Percentiles rank a stretch among this genome's conserved stretches.
These are phyloP conservation scores for barrel medic (Medicago truncatula) DNA, from an alignment of 306 rosid genomes.

Conservation along the genomic window DNA sequence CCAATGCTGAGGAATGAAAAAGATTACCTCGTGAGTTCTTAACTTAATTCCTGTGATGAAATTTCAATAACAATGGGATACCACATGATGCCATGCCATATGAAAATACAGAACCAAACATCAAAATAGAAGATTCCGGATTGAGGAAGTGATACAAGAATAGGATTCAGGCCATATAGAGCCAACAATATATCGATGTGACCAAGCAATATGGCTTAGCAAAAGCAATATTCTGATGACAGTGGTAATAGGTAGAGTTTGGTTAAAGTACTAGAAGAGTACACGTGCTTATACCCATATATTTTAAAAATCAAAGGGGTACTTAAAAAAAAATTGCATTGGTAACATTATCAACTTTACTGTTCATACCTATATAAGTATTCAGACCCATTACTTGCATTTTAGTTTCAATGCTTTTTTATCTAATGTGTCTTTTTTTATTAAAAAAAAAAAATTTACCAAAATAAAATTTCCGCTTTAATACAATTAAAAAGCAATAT, in stretches of 20 bases:
- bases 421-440: background rate
- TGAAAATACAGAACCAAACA: conserved; percentile 31
- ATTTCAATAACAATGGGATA: conserved; percentile 17
- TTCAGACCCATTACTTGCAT: conserved; percentile 12
- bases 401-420: background rate
- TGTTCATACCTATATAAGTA: background rate
- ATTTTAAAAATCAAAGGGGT: background rate
- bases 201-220: conserved; percentile 7
- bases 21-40: conserved; percentile 31
- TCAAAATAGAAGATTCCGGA: conserved; percentile 42
- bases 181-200: conserved; percentile 9
- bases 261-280: background rate
- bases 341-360: background rate
- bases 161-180: conserved; percentile 22
- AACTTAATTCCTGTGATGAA: conserved; percentile 37
- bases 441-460: background rate
- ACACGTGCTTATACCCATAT: background rate
- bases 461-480: background rate
- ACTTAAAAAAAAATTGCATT: background rate
- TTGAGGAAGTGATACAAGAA: conserved; percentile 31
- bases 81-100: conserved; percentile 27
- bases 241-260: background rate
- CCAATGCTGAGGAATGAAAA: conserved; percentile 80
- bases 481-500: background rate
- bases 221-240: conserved; percentile 3